Evolutionary conservation across 129 eudicot species (phyloP).

Genomic region (Lactuca saligna): DNA sequence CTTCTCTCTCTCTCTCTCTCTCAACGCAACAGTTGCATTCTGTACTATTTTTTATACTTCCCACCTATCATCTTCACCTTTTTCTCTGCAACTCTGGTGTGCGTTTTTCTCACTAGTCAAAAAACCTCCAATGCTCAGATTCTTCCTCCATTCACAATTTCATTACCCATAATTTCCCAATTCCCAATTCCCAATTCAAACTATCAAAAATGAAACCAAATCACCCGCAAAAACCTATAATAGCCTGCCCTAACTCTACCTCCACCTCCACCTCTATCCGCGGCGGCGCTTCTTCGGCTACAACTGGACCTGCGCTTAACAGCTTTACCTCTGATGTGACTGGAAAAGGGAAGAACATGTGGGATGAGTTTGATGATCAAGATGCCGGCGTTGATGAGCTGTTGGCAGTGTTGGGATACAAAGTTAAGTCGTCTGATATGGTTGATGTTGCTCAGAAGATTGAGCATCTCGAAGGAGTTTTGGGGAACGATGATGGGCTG

Average conservation of each 20-base stretch:
- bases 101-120: slow-evolving; percentile 24
- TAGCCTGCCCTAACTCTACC: background rate
- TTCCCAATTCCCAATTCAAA: slow-evolving; percentile 13
- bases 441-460: slow-evolving; percentile 75
- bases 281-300: slow-evolving; percentile 23
- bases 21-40: slow-evolving; percentile 7
- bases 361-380: slow-evolving; percentile 35
- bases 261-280: background rate
- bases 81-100: slow-evolving; percentile 33
- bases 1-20: slow-evolving; percentile 20
- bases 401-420: slow-evolving; percentile 69
- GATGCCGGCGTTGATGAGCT: slow-evolving; percentile 71
- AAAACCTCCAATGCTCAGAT: slow-evolving; percentile 44
- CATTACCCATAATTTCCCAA: slow-evolving; percentile 12
- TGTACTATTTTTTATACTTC: slow-evolving; percentile 30
- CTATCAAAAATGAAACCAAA: slow-evolving; percentile 35
- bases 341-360: slow-evolving; percentile 35
- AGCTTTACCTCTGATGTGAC: background rate
- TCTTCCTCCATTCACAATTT: slow-evolving; percentile 29
- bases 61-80: slow-evolving; percentile 33
- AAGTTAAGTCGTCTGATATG: slow-evolving; percentile 72
- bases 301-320: background rate
- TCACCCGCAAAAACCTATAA: background rate
- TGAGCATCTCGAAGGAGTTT: slow-evolving; percentile 57
- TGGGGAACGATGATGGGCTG: slow-evolving; percentile 48